Percentiles rank a stretch among this genome's conserved stretches.
Conservation (phyloP, 495 filamentous ascomycete genomes). For the Trichoderma asperelloides region DNA sequence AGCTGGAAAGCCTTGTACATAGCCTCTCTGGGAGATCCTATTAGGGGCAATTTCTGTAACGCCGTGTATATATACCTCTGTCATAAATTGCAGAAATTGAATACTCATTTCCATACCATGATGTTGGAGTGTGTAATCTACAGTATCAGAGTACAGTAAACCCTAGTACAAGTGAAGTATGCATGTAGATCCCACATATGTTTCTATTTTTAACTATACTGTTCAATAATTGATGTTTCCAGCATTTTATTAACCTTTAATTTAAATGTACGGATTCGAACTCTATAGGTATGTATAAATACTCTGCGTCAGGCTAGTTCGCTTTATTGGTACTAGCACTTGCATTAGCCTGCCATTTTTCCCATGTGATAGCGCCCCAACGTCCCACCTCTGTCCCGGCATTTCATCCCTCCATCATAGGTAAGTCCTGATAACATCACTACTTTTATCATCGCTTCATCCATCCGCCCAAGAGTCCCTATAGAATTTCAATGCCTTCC, state of each 20-base stretch:
- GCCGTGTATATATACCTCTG: not conserved
- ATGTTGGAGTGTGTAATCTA: not conserved
- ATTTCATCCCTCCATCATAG: not conserved
- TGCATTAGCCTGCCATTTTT: not conserved
- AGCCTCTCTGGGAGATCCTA: constrained; percentile 20
- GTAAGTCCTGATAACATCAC: not conserved
- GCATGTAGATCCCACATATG: not conserved
- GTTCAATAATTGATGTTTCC: no score
- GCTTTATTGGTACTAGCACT: not conserved
- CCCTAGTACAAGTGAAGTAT: not conserved
- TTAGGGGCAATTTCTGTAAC: constrained; percentile 10
- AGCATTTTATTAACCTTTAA: no score
- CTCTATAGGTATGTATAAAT: no score
- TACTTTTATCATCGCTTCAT: not conserved
- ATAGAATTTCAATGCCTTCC: constrained; percentile 52
- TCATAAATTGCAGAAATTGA: not conserved
- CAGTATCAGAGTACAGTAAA: no score
- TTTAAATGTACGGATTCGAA: no score
- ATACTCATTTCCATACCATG: not conserved
- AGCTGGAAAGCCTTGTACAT: constrained; percentile 48
- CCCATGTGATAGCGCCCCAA: not conserved
- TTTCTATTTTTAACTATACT: no score
- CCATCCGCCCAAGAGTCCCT: not conserved
- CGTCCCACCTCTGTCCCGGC: not conserved
- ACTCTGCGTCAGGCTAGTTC: no score